Evolutionary conservation across 73 alveolate species (phyloP).

Genomic region (Stentor roeselii): DNA sequence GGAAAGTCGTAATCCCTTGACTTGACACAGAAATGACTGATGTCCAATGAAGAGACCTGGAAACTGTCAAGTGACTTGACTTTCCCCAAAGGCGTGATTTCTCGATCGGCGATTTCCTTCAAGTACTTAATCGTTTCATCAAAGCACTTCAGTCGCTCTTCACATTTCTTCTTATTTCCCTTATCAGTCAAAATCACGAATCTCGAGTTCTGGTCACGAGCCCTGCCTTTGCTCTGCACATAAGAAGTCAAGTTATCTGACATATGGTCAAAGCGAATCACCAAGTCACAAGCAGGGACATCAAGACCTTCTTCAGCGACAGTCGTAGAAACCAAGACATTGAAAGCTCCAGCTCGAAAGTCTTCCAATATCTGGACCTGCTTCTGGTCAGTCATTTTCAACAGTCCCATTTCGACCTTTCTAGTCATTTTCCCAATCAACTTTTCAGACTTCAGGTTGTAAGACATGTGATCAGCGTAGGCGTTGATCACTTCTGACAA

Average conservation of each 20-base stretch:
- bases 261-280: slow-evolving; percentile 46
- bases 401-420: not conserved
- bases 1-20: not conserved
- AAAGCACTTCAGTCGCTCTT: not conserved
- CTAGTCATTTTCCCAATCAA: not conserved
- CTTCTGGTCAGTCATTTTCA: not conserved
- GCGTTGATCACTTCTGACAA: no score
- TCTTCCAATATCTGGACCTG: slow-evolving; percentile 5
- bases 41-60: no score
- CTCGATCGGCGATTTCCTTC: not conserved
- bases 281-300: slow-evolving; percentile 50
- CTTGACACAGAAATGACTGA: no score
- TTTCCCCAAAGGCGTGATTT: not conserved
- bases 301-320: slow-evolving; percentile 62
- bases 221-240: slow-evolving; percentile 56
- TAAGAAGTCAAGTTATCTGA: slow-evolving; percentile 40
- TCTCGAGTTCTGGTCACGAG: slow-evolving; percentile 41
- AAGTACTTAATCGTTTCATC: not conserved
- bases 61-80: no score
- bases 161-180: slow-evolving; percentile 14
- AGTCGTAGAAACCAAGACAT: slow-evolving; percentile 58
- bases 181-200: slow-evolving; percentile 34
- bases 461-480: no score
- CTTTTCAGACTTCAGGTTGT: not conserved
- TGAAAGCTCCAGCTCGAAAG: slow-evolving; percentile 35